Evolutionary conservation across 106 monocot species (phyloP).

Genomic region (Hemerocallis citrina): DNA sequence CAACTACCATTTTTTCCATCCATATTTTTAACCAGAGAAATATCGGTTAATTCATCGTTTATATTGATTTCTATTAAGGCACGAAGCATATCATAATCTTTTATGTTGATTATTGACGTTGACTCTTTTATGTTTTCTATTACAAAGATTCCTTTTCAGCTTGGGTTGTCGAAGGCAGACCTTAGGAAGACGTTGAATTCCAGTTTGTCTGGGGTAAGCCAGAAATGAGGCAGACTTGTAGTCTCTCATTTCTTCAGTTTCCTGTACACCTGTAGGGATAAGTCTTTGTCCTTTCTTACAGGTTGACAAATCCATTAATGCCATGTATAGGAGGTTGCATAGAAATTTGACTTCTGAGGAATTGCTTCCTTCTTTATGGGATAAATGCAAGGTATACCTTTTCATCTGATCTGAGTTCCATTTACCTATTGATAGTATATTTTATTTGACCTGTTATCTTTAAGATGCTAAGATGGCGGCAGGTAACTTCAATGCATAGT

Average conservation of each 20-base stretch:
- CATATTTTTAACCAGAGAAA: too few species aligned
- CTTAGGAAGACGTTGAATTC: constrained; percentile 85
- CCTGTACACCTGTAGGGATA: neutral
- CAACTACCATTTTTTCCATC: too few species aligned
- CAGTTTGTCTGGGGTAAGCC: constrained; percentile 78
- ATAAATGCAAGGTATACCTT: constrained; percentile 80
- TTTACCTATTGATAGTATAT: neutral
- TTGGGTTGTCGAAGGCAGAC: constrained; percentile 83
- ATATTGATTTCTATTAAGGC: too few species aligned
- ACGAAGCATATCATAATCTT: too few species aligned
- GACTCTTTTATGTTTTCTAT: constrained; percentile 8
- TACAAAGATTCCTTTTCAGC: constrained; percentile 80
- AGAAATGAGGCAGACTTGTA: neutral
- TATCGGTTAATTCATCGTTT: too few species aligned
- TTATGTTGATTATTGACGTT: constrained; percentile 13
- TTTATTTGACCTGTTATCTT: neutral
- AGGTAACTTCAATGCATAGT: neutral
- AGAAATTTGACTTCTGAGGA: constrained; percentile 89
- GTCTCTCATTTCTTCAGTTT: neutral
- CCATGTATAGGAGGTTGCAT: constrained; percentile 86
- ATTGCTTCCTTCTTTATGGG: constrained; percentile 91
- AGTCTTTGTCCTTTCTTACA: constrained; percentile 14
- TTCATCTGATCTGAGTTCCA: neutral
- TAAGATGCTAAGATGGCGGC: neutral
- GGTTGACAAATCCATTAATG: constrained; percentile 77